Conservation (phyloP, 2,329 filamentous ascomycete genomes). For the Ophiostoma ulmi region DNA sequence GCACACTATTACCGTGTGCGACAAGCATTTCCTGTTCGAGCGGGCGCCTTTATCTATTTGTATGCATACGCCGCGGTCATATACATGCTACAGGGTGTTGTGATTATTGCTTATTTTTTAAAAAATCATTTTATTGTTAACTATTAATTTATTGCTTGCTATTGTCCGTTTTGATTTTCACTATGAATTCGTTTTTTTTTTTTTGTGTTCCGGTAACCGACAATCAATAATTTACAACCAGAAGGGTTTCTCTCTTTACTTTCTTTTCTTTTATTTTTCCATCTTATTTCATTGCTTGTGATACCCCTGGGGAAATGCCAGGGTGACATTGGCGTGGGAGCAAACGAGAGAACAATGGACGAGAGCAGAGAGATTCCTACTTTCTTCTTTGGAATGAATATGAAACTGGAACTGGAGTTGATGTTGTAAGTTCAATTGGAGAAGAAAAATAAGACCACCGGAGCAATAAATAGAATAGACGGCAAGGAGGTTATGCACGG, state of each 20-base stretch:
- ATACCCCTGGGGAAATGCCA: neutral
- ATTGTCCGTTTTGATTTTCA: neutral
- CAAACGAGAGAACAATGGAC: constrained; percentile 5
- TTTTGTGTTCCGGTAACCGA: neutral
- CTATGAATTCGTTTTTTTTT: no score
- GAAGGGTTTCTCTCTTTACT: neutral
- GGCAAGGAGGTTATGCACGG: constrained; percentile 8
- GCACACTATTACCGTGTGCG: constrained; percentile 6
- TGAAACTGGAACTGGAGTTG: neutral
- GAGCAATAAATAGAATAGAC: neutral
- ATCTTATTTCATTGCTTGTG: neutral
- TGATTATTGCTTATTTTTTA: neutral
- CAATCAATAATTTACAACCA: neutral
- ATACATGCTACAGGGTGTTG: neutral
- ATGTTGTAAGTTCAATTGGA: neutral
- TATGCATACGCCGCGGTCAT: neutral
- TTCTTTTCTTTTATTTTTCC: neutral
- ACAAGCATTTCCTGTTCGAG: constrained; percentile 5
- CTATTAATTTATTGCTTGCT: neutral
- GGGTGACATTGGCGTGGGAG: constrained; percentile 11
- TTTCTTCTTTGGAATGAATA: constrained; percentile 10
- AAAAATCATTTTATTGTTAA: neutral
- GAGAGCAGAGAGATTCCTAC: constrained; percentile 7
- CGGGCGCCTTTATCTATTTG: neutral
- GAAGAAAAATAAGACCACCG: constrained; percentile 3